phyloP scores from a whole-genome alignment of 768 basidiomycete species.

The Lactarius hengduanensis region DNA sequence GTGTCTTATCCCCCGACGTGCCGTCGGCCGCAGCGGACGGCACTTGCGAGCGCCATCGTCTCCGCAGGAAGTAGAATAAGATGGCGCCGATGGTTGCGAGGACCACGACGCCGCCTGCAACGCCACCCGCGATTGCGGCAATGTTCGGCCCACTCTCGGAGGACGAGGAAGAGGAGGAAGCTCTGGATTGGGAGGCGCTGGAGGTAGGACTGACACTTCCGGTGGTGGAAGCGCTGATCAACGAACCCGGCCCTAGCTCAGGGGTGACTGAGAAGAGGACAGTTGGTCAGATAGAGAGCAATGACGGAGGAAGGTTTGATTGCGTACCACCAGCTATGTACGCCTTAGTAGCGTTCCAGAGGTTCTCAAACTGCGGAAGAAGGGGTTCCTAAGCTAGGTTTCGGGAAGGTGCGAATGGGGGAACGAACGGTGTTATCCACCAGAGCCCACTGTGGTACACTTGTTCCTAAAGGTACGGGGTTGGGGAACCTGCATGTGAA shows the following conservation, averaged over 20 bases:
- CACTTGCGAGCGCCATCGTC: not conserved
- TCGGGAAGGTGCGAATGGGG: not conserved
- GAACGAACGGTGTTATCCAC: slow-evolving; percentile 2
- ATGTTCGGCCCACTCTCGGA: not conserved
- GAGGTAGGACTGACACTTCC: not conserved
- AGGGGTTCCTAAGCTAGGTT: not conserved
- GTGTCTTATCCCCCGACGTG: not conserved
- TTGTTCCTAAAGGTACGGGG: not conserved
- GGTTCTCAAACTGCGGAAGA: not conserved
- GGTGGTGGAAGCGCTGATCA: not conserved
- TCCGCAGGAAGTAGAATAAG: not conserved
- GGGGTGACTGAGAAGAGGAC: not conserved
- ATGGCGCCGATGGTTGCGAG: not conserved
- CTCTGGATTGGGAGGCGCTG: not conserved
- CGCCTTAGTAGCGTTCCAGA: not conserved
- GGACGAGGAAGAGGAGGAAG: not conserved
- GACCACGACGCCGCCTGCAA: slow-evolving; percentile 1
- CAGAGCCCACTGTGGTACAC: slow-evolving; percentile 11
- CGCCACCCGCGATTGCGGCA: slow-evolving; percentile 4
- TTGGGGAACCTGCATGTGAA: slow-evolving; percentile 5
- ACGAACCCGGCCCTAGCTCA: not conserved
- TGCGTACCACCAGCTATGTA: not conserved
- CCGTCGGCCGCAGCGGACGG: not conserved
- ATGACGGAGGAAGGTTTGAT: not conserved
- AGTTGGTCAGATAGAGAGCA: not conserved